Evolutionary conservation across 257 asterid species (phyloP), one percentile per base, ranked within the genome.

Genomic region (Leptodermis oblonga): DNA sequence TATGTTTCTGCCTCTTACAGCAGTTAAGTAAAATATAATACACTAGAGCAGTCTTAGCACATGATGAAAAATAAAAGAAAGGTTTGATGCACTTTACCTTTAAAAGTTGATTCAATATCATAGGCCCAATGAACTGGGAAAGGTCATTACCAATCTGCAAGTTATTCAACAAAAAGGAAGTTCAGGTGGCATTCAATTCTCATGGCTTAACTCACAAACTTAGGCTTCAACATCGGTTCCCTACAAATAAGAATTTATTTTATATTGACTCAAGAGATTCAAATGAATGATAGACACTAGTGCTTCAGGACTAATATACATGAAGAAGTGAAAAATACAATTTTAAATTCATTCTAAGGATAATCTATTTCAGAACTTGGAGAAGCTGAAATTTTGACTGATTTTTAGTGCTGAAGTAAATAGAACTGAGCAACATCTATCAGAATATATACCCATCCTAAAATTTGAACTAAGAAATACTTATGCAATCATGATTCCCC

Each of bases 61-160:
- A 9, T 4, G 31, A 62, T 39, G 18, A 39, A 39, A 22, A n/a
- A 14, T 65, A 74, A 73, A 22, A 37, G 58, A 12, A 49, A 74
- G 36, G 31, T 28, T 23, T 20, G 31, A 63, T 63, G 73, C 28
- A 70, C 82, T 85, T 71, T 33, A 91, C 99, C 96, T 86, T 76
- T 73, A 94, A 80, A 64, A 94, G 96, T 58, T 69, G 85, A 77
- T 79, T 94, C 84, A 91, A 74, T 76, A 94, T 72, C 74, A 94
- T 81, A 52, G 99, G 97, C 59, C 99, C 99, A 65, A 90, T 71
- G 77, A 94, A 94, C 83, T 91, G 97, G 22, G 97, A 86, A 54
- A 73, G 62, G 52, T 90, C 99, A 76, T 90, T 93, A 63, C 89
- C 83, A 48, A 93, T 86, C 99, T 93, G 84, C 89, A 89, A 42